Conservation (phyloP, 164 flowering plant species). For the Aristolochia californica region DNA sequence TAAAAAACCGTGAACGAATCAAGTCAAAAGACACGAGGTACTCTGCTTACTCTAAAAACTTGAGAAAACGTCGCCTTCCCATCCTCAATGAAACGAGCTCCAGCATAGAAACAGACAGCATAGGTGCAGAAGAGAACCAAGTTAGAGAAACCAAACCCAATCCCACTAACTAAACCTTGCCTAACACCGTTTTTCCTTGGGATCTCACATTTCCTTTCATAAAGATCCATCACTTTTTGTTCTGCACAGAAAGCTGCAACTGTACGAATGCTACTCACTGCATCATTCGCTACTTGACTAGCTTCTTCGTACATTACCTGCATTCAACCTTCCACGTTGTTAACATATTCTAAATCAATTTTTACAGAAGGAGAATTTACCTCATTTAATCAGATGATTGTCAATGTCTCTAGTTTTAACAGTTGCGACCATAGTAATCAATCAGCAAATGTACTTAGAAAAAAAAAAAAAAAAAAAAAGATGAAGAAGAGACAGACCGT, state of each 20-base stretch:
- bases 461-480: no score
- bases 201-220: constrained; percentile 12
- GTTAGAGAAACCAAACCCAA: constrained; percentile 30
- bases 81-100: constrained; percentile 8
- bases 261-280: constrained; percentile 14
- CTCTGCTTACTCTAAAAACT: constrained; percentile 9
- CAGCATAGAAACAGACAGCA: constrained; percentile 11
- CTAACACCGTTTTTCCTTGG: constrained; percentile 11
- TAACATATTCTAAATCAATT: neutral
- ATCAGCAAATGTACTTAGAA: no score
- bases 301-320: constrained; percentile 20
- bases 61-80: constrained; percentile 6
- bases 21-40: neutral
- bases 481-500: no score
- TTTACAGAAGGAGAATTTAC: no score
- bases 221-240: constrained; percentile 16
- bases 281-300: constrained; percentile 17
- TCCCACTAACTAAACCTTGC: constrained; percentile 38
- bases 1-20: neutral
- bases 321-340: neutral
- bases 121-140: constrained; percentile 10
- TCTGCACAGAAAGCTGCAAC: constrained; percentile 20
- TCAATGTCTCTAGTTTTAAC: no score
- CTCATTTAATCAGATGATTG: no score
- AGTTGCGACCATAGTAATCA: no score